phyloP scores from a whole-genome alignment of 257 asterid species.

The Fraxinus anomala region DNA sequence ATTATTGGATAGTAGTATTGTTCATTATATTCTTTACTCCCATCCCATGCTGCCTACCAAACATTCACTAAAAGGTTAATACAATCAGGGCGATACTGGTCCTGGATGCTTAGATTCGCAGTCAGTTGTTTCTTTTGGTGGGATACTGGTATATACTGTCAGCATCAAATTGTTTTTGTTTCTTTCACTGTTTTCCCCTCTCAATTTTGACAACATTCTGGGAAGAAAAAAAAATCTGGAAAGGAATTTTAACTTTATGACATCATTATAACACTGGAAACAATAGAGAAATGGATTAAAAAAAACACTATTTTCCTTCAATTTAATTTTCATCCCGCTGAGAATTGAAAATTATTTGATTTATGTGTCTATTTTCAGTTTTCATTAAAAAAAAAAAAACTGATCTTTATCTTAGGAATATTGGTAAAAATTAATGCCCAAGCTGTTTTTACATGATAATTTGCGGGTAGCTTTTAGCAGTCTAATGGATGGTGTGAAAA shows the following conservation, averaged over 20 bases:
- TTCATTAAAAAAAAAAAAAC: background rate
- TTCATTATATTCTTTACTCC: background rate
- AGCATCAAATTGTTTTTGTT: background rate
- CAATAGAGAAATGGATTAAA: background rate
- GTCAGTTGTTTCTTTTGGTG: background rate
- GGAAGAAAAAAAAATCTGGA: background rate
- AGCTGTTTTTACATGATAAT: background rate
- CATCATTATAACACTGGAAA: background rate
- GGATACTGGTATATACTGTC: background rate
- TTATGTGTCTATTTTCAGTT: background rate
- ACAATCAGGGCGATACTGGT: background rate
- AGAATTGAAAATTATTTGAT: background rate
- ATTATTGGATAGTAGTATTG: background rate
- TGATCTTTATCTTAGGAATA: background rate
- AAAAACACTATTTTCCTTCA: background rate
- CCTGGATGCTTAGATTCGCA: background rate
- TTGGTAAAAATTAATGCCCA: background rate
- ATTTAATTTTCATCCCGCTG: background rate
- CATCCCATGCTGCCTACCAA: background rate
- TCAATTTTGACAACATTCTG: background rate
- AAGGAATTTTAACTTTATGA: slow-evolving; percentile 3
- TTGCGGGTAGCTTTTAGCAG: background rate
- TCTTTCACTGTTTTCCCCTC: background rate
- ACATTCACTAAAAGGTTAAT: background rate
- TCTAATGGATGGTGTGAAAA: background rate